Evolutionary conservation across 2,329 filamentous ascomycete genomes (phyloP).

Genomic region (Aspergillus texensis): DNA sequence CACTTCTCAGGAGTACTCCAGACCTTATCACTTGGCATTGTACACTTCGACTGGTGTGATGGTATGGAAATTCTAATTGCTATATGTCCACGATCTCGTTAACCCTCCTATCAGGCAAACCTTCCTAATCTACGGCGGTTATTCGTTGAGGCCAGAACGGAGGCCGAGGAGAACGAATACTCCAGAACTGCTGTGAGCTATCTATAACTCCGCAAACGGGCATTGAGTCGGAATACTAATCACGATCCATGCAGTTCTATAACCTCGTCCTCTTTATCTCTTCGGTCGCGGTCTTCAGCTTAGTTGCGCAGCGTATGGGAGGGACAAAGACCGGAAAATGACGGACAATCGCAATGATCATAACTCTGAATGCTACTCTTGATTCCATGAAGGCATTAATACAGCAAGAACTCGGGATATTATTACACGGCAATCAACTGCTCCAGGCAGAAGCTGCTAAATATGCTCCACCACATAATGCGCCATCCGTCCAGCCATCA

Average conservation of each 20-base stretch:
- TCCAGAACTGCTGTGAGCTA: conserved; percentile 82
- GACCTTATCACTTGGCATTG: not conserved
- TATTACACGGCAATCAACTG: conserved; percentile 5
- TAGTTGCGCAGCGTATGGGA: conserved; percentile 84
- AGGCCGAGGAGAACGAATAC: conserved; percentile 91
- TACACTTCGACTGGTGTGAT: not conserved
- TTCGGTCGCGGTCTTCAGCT: conserved; percentile 89
- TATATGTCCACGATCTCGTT: not conserved
- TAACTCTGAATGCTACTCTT: not conserved
- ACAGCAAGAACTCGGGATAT: not conserved
- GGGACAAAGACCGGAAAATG: conserved; percentile 42
- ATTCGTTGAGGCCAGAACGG: conserved; percentile 90
- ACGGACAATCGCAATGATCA: conserved; percentile 8
- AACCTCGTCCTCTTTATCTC: conserved; percentile 97
- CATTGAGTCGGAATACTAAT: conserved; percentile 13
- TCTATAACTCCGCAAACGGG: not conserved
- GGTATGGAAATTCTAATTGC: not conserved
- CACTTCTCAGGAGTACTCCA: not conserved
- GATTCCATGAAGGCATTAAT: conserved; percentile 11
- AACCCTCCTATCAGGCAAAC: conserved; percentile 38
- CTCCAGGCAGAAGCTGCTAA: conserved; percentile 13
- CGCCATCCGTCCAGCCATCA: conserved; percentile 25
- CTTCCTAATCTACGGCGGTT: conserved; percentile 93
- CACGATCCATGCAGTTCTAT: conserved; percentile 69
- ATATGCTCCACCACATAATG: not conserved